Evolutionary conservation across 768 basidiomycete species (phyloP), one percentile per base, ranked within the genome.

Genomic region (Boletus eberwhitei): DNA sequence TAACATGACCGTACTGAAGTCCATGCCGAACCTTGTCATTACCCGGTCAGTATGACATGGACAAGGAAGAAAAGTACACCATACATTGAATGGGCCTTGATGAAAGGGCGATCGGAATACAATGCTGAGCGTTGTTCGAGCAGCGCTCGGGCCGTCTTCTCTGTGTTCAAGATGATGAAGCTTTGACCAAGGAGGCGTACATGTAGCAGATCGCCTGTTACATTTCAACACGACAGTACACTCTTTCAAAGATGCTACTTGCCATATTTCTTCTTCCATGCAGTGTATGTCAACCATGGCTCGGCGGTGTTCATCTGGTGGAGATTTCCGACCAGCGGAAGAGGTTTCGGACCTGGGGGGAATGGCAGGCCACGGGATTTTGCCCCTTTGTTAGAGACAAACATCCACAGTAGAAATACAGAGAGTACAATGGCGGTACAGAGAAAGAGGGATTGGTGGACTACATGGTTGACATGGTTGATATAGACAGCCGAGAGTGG

Each of bases 231-330:
- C 21, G 36, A 29, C 24, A 22, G 12, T 7, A 41, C 31, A 38
- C 4, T n/a, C 3, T 29, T 17, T 36, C 12, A 21, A 4, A 31
- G 4, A 35, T 13, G 12, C n/a, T n/a, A 39, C 58, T 36, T 35
- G 63, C 72, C 73, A 49, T 73, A 73, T 50, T 49, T 58, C 53
- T 64, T 60, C 56, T 59, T 63, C 73, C 73, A 73, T n/a, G 62
- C 52, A 13, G 73, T 60, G 51, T 72, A 73, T 19, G 70, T 65
- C 26, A 73, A 40, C 72, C 72, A 74, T 5, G 73, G 68, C n/a
- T 63, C 53, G 12, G 64, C 31, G 2, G 58, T 53, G 38, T 71
- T 65, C 35, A 73, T 31, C 40, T 66, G 63, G 44, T 55, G 52
- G 37, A 67, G 24, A 54, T 69, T 68, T 40, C 70, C 70, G 22